Conservation (phyloP, 1,139 yeast species). For the Kodamaea sp. region DNA sequence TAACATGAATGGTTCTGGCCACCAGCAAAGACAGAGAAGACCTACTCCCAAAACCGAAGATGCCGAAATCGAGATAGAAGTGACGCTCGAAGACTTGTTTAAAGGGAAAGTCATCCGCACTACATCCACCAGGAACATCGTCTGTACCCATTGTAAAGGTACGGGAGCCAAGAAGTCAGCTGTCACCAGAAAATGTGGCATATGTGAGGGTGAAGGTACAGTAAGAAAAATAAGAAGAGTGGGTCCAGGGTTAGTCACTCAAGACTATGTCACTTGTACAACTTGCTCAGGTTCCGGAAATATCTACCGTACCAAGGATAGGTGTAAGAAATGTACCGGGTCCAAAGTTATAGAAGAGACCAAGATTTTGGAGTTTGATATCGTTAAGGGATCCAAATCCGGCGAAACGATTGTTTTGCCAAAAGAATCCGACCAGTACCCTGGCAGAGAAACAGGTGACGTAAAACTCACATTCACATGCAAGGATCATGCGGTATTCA, state of each 20-base stretch:
- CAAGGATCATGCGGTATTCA: constrained; percentile 47
- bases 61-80: constrained; percentile 62
- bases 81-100: constrained; percentile 74
- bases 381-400: constrained; percentile 67
- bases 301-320: constrained; percentile 62
- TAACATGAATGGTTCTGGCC: constrained; percentile 38
- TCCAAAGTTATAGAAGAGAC: constrained; percentile 62
- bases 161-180: constrained; percentile 71
- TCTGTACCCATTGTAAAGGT: constrained; percentile 75
- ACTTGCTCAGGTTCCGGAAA: constrained; percentile 76
- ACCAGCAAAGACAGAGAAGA: constrained; percentile 13
- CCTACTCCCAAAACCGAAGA: constrained; percentile 53
- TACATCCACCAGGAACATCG: constrained; percentile 68
- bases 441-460: constrained; percentile 79
- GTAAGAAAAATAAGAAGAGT: constrained; percentile 62
- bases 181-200: constrained; percentile 53
- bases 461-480: constrained; percentile 63
- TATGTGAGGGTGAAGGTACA: constrained; percentile 75
- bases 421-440: constrained; percentile 78
- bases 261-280: constrained; percentile 62
- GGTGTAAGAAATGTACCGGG: constrained; percentile 79
- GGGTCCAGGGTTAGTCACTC: constrained; percentile 76
- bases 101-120: constrained; percentile 80
- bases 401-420: constrained; percentile 63
- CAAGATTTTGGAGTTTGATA: constrained; percentile 74